Base-by-base conservation (phyloP, 1,284 basidiomycete genomes). In the Boletus hoseneyae region DNA sequence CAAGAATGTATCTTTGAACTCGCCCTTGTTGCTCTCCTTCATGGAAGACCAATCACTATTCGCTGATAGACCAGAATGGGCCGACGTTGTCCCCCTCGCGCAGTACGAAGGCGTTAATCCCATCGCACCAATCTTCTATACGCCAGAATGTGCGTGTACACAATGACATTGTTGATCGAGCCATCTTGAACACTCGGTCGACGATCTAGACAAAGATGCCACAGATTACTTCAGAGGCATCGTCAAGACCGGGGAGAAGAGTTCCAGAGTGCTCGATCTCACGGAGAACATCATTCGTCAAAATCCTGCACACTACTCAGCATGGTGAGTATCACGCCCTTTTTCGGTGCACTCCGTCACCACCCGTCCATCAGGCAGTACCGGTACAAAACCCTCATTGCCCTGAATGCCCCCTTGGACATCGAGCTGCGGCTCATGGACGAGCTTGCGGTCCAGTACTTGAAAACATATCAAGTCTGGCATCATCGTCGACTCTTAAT, bases 391-490 rank as follows among this genome's bases (percentile, higher is more conserved):
- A 94, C 90, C 1, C 76, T 97, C 2, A 57, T 93, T 2, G 79
- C 80, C 1, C 70, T 91, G 51, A 47, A 82, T 13, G 72, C 80
- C 2, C 77, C 90, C 37, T 76, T 97, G 50, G 77, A 83, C 19
- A 73, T 70, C 11, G 94, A 97, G 71, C 77, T 96, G 10, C 71
- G 73, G 46, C 75, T 93, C 44, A 92, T 96, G 82, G 88, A 95
- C 70, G 82, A 85, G 56, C 78, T 95, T 51, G 88, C 92, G 27
- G 77, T 86, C 56, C 77, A 79, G 55, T 85, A 85, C 67, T 79
- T 96, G 62, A 97, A 97, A 74, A 91, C 85, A 12, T 97, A 97
- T 68, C 94, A 97, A 75, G 93, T 97, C 40, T 97, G 94, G 94
- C 94, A 97, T 70, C 93, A 97, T 65, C 90, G 94, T 19, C 85